phyloP scores from a whole-genome alignment of 2,329 filamentous ascomycete species.

The Fusarium veterinarium region DNA sequence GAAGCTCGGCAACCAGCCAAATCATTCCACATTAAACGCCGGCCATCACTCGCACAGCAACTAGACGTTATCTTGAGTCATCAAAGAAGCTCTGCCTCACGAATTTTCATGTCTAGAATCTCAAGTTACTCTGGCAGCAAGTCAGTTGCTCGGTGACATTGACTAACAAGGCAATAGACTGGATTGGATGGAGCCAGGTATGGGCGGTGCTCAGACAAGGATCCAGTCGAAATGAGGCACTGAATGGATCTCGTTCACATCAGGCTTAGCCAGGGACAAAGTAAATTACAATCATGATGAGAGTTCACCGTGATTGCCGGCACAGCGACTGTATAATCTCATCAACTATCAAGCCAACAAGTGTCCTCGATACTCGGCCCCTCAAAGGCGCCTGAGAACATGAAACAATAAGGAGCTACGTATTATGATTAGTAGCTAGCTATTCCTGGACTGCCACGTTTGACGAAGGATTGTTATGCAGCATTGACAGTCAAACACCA shows the following conservation, averaged over 20 bases:
- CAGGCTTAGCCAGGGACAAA: conserved; percentile 37
- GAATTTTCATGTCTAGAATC: conserved; percentile 7
- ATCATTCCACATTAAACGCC: conserved; percentile 17
- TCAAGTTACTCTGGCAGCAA: conserved; percentile 5
- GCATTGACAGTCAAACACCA: background rate
- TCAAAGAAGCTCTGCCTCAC: background rate
- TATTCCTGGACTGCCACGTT: conserved; percentile 17
- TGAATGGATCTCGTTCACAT: conserved; percentile 42
- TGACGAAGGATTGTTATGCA: conserved; percentile 11
- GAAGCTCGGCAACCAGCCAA: conserved; percentile 16
- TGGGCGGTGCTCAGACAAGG: conserved; percentile 22
- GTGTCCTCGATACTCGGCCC: conserved; percentile 12
- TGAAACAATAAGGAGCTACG: conserved; percentile 28
- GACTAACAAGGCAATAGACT: conserved; percentile 26
- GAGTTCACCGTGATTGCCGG: conserved; percentile 22
- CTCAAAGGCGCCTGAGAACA: conserved; percentile 7
- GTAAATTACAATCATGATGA: conserved; percentile 36
- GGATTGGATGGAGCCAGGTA: conserved; percentile 20
- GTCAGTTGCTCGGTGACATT: conserved; percentile 35
- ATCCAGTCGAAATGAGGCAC: conserved; percentile 43
- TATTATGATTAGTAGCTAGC: background rate
- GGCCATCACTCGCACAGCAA: conserved; percentile 13
- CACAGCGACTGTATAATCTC: conserved; percentile 15
- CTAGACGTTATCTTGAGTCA: conserved; percentile 1
- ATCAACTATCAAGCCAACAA: conserved; percentile 10